Evolutionary conservation across 805 yeast genomes (phyloP).

Genomic region (Metschnikowia arizonensis): DNA sequence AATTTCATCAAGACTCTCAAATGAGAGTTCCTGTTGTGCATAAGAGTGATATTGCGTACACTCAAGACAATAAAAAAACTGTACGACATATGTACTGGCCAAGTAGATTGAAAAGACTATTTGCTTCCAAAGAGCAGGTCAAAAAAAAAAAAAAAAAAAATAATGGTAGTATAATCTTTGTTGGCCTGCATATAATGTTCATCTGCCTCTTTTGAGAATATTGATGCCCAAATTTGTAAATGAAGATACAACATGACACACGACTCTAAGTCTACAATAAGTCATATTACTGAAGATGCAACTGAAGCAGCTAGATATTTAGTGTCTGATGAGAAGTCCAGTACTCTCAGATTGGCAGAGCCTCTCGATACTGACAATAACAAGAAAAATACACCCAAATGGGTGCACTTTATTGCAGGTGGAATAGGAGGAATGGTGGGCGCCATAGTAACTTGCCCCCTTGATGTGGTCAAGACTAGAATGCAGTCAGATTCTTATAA

Average conservation of each 20-base stretch:
- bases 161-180: too few relatives aligned
- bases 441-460: conserved; percentile 88
- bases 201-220: neutral
- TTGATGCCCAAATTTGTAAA: neutral
- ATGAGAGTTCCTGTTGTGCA: conserved; percentile 16
- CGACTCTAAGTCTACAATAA: neutral
- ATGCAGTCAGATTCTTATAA: conserved; percentile 84
- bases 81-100: neutral
- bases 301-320: conserved; percentile 56
- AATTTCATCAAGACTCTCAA: conserved; percentile 79
- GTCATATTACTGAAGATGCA: conserved; percentile 42
- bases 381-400: conserved; percentile 24
- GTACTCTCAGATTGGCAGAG: conserved; percentile 44
- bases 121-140: too few relatives aligned
- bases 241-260: neutral
- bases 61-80: neutral
- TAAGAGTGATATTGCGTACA: neutral
- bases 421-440: conserved; percentile 98
- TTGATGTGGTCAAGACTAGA: conserved; percentile 94
- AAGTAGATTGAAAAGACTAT: neutral
- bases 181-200: neutral
- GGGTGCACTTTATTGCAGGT: conserved; percentile 87
- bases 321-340: conserved; percentile 69
- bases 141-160: too few relatives aligned
- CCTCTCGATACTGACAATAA: conserved; percentile 18